Base-by-base conservation (phyloP, 768 basidiomycete genomes). In the Leccinellum rugosiceps region DNA sequence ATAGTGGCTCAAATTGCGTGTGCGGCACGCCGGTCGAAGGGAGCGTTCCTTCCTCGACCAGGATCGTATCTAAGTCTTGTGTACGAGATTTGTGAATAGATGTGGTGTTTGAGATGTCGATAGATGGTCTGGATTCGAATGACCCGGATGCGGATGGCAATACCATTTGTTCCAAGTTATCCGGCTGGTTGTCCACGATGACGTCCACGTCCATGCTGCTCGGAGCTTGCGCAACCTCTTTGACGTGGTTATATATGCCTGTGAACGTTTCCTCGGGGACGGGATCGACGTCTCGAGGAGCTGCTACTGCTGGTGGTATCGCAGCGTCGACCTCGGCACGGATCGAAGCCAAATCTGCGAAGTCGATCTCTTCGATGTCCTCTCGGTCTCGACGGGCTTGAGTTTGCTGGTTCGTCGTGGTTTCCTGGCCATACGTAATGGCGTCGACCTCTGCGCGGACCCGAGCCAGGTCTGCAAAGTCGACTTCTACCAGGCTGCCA, bases 401-500 rank as follows among this genome's bases (percentile, higher is more conserved):
- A 4, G 25, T 10, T 6, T 3, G 17, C 15, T 5, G 46, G 3
- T 11, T 15, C 19, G 7, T 38, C 44, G 5, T 47, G 17, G 23
- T 25, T 1, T 9, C 26, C 15, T 30, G 38, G n/a, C 25, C 45
- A 17, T 58, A 52, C 8, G 64, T 66, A 14, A 63, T 52, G 0
- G 61, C 66, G 23, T 79, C 78, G 14, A 83, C 70, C 56, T 74
- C 63, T 21, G 75, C 74, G 31, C 77, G 69, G 3, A 89, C 53
- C 57, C 74, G 76, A 2, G 71, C 81, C 44, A 86, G 64, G 49
- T 90, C 86, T 15, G 78, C 76, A 62, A 90, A 91, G 64, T 92
- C 85, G 14, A 90, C 76, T 63, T 84, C 84, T 65, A 83, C 79
- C 25, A 86, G 68, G 17, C 71, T 72, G 47, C 80, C 55, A 13